Conservation (phyloP, 2,329 filamentous ascomycete species). For the Plenodomus tracheiphilus region DNA sequence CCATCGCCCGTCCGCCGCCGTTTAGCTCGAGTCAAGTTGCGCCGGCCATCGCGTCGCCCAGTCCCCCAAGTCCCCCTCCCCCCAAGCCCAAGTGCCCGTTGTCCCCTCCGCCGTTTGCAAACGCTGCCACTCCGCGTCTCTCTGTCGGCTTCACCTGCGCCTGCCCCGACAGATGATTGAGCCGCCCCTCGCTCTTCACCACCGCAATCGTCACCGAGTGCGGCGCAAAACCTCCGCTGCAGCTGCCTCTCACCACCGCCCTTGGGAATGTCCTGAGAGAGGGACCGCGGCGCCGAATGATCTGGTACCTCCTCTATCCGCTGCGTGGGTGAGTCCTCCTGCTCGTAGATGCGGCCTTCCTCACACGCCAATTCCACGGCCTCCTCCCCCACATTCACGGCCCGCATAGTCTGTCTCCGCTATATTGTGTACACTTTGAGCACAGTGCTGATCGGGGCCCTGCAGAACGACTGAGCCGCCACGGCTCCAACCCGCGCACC, state of each 20-base stretch:
- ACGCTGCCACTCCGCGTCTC: too few relatives aligned
- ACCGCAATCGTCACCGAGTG: slow-evolving; percentile 25
- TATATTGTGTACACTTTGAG: too few relatives aligned
- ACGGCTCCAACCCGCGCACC: slow-evolving; percentile 64
- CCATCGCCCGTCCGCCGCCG: slow-evolving; percentile 13
- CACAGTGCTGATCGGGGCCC: slow-evolving; percentile 16
- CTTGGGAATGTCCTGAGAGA: slow-evolving; percentile 28
- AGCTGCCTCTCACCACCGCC: slow-evolving; percentile 10
- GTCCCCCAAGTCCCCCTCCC: background rate
- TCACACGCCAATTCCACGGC: too few relatives aligned
- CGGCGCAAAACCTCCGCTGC: slow-evolving; percentile 32
- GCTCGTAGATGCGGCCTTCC: too few relatives aligned
- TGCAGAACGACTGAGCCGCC: slow-evolving; percentile 74
- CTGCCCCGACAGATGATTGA: slow-evolving; percentile 30
- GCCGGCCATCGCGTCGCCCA: background rate
- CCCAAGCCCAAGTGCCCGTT: background rate
- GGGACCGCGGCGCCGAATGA: slow-evolving; percentile 54
- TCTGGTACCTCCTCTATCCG: slow-evolving; percentile 78
- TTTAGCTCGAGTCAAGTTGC: slow-evolving; percentile 1
- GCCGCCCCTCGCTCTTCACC: slow-evolving; percentile 23
- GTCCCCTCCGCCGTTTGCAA: too few relatives aligned
- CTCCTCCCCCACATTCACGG: too few relatives aligned
- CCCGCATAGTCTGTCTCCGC: too few relatives aligned
- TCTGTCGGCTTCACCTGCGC: background rate
- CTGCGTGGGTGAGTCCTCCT: slow-evolving; percentile 66